These are phyloP conservation scores for Hydnomerulius pinastri DNA, from an alignment of 768 basidiomycete genomes.

Conservation along the genomic window DNA sequence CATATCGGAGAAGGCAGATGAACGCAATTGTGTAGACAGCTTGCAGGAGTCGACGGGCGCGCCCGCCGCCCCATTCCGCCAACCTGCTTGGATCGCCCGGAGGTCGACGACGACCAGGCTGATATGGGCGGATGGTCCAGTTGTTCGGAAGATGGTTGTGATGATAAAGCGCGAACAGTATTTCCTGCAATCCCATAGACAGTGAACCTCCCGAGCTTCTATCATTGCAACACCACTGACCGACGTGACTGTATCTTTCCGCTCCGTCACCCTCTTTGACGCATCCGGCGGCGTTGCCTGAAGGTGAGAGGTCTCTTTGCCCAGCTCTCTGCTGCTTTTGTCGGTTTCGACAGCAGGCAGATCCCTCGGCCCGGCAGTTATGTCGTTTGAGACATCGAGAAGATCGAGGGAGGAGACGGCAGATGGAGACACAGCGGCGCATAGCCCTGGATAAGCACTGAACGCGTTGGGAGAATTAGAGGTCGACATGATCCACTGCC, in stretches of 20 bases:
- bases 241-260: conserved; percentile 27
- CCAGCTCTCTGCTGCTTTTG: not conserved
- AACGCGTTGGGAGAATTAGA: not conserved
- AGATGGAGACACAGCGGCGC: conserved; percentile 1
- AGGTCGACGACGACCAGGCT: conserved; percentile 2
- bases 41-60: conserved; percentile 27
- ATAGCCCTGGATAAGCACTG: conserved; percentile 38
- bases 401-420: not conserved
- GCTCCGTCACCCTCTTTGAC: conserved; percentile 35
- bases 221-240: conserved; percentile 8
- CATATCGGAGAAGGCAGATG: conserved; percentile 35
- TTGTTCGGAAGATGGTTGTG: conserved; percentile 24
- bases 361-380: not conserved
- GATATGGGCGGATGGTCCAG: conserved; percentile 18
- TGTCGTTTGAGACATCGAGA: not conserved
- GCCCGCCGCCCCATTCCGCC: conserved; percentile 33
- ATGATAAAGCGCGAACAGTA: conserved; percentile 24
- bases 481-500: not conserved
- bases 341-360: not conserved
- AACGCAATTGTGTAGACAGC: conserved; percentile 37
- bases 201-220: not conserved
- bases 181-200: conserved; percentile 19
- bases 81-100: not conserved
- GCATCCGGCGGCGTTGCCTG: conserved; percentile 20
- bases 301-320: not conserved